Base-by-base conservation (phyloP, 768 basidiomycete genomes). In the Phanerochaete sordida region DNA sequence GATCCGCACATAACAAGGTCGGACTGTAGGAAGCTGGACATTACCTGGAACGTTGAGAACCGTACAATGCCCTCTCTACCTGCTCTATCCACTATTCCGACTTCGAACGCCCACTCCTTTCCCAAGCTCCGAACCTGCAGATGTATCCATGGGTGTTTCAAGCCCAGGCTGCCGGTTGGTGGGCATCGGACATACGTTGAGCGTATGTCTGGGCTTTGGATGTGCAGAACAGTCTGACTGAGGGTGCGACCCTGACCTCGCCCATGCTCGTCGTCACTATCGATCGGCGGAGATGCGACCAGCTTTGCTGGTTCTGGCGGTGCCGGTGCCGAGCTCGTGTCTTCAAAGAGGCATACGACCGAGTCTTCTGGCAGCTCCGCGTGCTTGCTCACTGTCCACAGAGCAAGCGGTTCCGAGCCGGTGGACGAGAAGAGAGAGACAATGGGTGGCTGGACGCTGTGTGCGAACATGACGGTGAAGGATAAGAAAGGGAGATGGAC, bases 41-140 rank as follows among this genome's bases (percentile, higher is more conserved):
- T 44, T 63, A 93, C 91, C 87, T 92, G 91, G 64, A 93, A 93
- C 6, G 91, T 92, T 24, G 90, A 90, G 64, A 85, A 81, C 33
- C 90, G 78, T 35, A 91, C 69, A 53, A 82, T 70, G 2, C 91
- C 90, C 62, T 75, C 75, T 59, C 81, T 77, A 15, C 85, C 84
- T 13, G 72, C 70, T 57, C 79, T 79, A 74, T 93, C 91, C 56
- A 85, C 82, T 28, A 93, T 65, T 6, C 90, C 90, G 19, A 91
- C 77, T 72, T 92, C 90, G 62, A 92, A 84, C 16, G 85, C 80
- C 87, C 88, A 91, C 61, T 85, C 83, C 58, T 82, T 77, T 44
- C 80, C 81, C 67, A 92, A 59, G 67, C 86, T 80, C 50, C 88
- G 84, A 47, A 88, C 84, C 70, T 93, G 91, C 8, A 92, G 48